These are phyloP conservation scores for Phylloporus sp. DNA, from an alignment of 768 basidiomycete species.

Conservation along the genomic window DNA sequence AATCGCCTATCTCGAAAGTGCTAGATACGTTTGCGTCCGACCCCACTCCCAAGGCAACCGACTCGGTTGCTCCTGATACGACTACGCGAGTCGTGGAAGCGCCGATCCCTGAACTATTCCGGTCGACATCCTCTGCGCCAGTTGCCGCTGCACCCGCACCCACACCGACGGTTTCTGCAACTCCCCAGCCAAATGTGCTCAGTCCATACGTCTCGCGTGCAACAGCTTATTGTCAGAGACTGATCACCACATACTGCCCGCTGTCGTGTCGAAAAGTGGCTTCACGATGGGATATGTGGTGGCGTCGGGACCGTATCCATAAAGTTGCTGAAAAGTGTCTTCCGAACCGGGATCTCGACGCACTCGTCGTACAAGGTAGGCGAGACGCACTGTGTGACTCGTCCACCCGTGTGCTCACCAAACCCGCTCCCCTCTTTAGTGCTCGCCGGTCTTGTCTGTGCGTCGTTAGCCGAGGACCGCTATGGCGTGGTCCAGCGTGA, in stretches of 20 bases:
- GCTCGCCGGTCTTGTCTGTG: constrained; percentile 60
- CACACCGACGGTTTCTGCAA: background rate
- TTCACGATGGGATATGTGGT: constrained; percentile 42
- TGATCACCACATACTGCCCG: constrained; percentile 29
- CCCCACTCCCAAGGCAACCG: constrained; percentile 48
- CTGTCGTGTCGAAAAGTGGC: constrained; percentile 22
- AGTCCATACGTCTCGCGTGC: background rate
- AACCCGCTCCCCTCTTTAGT: too few species aligned
- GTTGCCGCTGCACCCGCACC: constrained; percentile 14
- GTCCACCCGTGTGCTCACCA: background rate
- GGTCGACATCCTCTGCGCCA: constrained; percentile 30
- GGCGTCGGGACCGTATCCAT: constrained; percentile 50
- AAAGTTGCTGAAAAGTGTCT: constrained; percentile 50
- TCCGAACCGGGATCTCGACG: constrained; percentile 59
- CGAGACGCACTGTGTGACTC: background rate
- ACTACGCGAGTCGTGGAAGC: constrained; percentile 15
- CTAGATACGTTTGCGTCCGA: constrained; percentile 57
- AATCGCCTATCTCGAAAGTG: constrained; percentile 52
- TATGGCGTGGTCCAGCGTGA: constrained; percentile 84
- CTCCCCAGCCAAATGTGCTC: background rate
- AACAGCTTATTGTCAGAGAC: constrained; percentile 1
- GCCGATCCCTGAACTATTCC: constrained; percentile 49
- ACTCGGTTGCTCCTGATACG: constrained; percentile 39
- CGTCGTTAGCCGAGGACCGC: constrained; percentile 73
- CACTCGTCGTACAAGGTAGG: constrained; percentile 57